phyloP scores from a whole-genome alignment of 1,139 yeast species.

The Torulaspora globosa region DNA sequence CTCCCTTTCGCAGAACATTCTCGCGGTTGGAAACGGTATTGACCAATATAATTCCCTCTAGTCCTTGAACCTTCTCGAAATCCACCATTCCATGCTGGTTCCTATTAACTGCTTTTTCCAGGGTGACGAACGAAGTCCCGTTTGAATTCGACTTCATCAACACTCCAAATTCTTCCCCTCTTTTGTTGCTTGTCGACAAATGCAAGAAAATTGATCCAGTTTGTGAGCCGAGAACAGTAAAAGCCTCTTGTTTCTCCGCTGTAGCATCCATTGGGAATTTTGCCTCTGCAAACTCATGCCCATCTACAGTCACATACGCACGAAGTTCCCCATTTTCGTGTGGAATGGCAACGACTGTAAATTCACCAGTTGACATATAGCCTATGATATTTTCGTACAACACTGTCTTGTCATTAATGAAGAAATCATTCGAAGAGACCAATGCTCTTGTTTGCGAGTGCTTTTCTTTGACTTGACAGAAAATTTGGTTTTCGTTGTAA shows the following conservation, averaged over 20 bases:
- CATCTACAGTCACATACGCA: slow-evolving; percentile 79
- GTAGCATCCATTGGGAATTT: slow-evolving; percentile 66
- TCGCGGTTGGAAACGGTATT: slow-evolving; percentile 61
- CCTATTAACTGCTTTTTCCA: slow-evolving; percentile 74
- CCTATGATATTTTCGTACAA: slow-evolving; percentile 57
- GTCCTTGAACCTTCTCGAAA: slow-evolving; percentile 75
- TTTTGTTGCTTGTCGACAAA: slow-evolving; percentile 58
- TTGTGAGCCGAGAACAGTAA: slow-evolving; percentile 74
- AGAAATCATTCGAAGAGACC: slow-evolving; percentile 52
- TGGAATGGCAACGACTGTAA: slow-evolving; percentile 63
- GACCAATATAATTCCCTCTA: slow-evolving; percentile 82
- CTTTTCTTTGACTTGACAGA: slow-evolving; percentile 49
- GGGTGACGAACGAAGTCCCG: slow-evolving; percentile 83
- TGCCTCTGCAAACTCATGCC: slow-evolving; percentile 73
- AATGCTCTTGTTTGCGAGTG: slow-evolving; percentile 39
- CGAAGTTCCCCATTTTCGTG: slow-evolving; percentile 44
- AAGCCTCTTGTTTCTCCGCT: slow-evolving; percentile 62
- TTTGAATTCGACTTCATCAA: slow-evolving; percentile 90
- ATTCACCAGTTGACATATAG: slow-evolving; percentile 61
- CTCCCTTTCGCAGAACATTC: slow-evolving; percentile 27
- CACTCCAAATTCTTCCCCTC: slow-evolving; percentile 65
- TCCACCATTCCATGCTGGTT: slow-evolving; percentile 74
- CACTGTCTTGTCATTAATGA: slow-evolving; percentile 39
- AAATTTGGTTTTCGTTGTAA: slow-evolving; percentile 50
- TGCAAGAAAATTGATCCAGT: slow-evolving; percentile 78